These are phyloP conservation scores for Asparagopsis taxiformis DNA, from an alignment of 31 red algal species.

Conservation along the genomic window DNA sequence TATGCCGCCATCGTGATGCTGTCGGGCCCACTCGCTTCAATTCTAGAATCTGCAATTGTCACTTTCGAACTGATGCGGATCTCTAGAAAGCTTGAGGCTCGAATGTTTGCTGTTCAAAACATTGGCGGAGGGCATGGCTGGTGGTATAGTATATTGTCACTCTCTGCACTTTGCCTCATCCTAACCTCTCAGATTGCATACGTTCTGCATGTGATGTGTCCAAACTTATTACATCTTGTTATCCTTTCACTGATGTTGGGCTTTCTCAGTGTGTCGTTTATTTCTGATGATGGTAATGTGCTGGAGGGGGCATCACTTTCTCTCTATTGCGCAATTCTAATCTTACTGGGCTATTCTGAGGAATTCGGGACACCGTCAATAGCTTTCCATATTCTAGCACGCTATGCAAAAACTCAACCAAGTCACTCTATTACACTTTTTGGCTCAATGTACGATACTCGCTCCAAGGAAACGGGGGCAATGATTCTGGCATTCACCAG, in stretches of 20 bases:
- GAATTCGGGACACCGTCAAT: not conserved
- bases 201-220: not conserved
- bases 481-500: not conserved
- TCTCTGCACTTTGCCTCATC: constrained; percentile 5
- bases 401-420: not conserved
- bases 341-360: constrained; percentile 1
- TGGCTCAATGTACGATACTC: not conserved
- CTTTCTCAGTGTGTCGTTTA: not conserved
- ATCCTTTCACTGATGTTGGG: not conserved
- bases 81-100: constrained; percentile 9
- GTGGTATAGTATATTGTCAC: not conserved
- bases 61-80: constrained; percentile 40
- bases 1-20: constrained; percentile 27
- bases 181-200: not conserved
- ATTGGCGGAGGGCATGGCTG: not conserved
- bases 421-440: not conserved
- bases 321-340: not conserved
- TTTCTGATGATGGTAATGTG: not conserved
- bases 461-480: not conserved
- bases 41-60: constrained; percentile 27
- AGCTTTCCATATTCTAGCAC: not conserved
- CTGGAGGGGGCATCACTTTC: not conserved
- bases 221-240: not conserved
- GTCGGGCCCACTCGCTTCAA: constrained; percentile 11
- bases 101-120: constrained; percentile 2